phyloP scores from a whole-genome alignment of 1,139 yeast species.

The Pichia sp. region DNA sequence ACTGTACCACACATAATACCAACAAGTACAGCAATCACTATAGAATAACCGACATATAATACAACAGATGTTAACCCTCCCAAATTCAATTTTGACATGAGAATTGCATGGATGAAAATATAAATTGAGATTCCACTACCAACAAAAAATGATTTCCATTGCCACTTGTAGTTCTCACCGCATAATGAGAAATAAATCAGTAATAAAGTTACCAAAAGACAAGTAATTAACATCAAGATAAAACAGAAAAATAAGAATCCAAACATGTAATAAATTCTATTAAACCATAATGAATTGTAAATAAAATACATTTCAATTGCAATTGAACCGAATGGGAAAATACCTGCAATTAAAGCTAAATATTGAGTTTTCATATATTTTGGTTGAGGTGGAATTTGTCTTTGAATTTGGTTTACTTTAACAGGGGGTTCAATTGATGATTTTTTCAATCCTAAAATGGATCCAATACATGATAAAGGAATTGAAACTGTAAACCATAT shows the following conservation, averaged over 20 bases:
- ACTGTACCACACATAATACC: constrained; percentile 84
- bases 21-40: constrained; percentile 59
- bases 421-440: constrained; percentile 63
- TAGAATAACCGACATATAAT: constrained; percentile 79
- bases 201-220: constrained; percentile 72
- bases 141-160: constrained; percentile 83
- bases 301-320: constrained; percentile 90
- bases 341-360: constrained; percentile 70
- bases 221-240: constrained; percentile 71
- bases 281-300: constrained; percentile 88
- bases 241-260: constrained; percentile 91
- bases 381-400: constrained; percentile 91
- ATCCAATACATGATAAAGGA: constrained; percentile 78
- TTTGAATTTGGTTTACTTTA: constrained; percentile 86
- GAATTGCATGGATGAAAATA: constrained; percentile 74
- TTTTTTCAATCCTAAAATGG: constrained; percentile 66
- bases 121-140: constrained; percentile 89
- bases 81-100: constrained; percentile 61
- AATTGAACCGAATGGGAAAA: constrained; percentile 91
- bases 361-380: constrained; percentile 69
- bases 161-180: constrained; percentile 94
- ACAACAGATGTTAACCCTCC: constrained; percentile 73
- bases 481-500: constrained; percentile 84
- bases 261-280: constrained; percentile 92
- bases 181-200: constrained; percentile 81